Evolutionary conservation across 495 filamentous ascomycete species (phyloP).

Genomic region (Daldinia bambusicola): DNA sequence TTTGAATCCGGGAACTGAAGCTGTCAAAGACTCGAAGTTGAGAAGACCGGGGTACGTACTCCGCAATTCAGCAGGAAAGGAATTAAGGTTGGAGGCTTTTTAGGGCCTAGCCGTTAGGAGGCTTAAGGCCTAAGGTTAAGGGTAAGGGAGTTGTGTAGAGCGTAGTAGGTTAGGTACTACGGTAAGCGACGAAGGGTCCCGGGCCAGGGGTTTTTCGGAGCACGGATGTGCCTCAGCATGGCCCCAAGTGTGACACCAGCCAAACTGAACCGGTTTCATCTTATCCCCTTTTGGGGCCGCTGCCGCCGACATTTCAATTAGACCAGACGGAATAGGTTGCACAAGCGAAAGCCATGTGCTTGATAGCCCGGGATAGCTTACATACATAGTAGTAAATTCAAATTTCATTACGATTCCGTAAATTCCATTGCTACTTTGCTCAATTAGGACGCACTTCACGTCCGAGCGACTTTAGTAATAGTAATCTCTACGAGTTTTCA

Average conservation of each 20-base stretch:
- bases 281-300: conserved; percentile 27
- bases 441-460: conserved; percentile 9
- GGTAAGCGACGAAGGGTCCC: conserved; percentile 22
- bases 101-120: too few relatives aligned
- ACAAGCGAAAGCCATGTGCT: conserved; percentile 21
- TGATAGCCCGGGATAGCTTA: not conserved
- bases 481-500: conserved; percentile 7
- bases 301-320: conserved; percentile 11
- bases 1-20: conserved; percentile 15
- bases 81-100: conserved; percentile 35
- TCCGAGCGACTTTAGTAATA: conserved; percentile 24
- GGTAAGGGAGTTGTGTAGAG: not conserved
- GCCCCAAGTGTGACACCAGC: conserved; percentile 43
- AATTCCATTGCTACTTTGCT: not conserved
- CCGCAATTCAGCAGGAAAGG: not conserved
- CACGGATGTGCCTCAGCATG: conserved; percentile 49
- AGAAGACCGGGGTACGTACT: conserved; percentile 11
- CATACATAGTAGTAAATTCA: too few relatives aligned
- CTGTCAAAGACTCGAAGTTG: conserved; percentile 8
- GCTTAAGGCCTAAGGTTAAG: not conserved
- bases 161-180: too few relatives aligned
- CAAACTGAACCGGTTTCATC: conserved; percentile 49
- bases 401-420: not conserved
- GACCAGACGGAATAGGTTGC: conserved; percentile 17
- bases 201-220: conserved; percentile 36